Conservation (phyloP, 2,329 filamentous ascomycete genomes). For the Graphilbum sp. region DNA sequence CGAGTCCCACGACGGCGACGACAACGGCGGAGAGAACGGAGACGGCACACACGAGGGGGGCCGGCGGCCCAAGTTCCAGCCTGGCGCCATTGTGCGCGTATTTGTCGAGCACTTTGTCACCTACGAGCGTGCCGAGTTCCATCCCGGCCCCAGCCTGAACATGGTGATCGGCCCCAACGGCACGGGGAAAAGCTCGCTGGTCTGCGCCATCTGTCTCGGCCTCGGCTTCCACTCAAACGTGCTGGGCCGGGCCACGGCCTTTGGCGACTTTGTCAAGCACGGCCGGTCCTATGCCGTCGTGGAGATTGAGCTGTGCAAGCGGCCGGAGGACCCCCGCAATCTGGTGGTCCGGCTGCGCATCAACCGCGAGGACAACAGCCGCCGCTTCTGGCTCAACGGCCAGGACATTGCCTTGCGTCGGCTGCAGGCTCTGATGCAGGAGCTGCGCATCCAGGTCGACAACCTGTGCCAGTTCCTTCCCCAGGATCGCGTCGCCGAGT, state of each 20-base stretch:
- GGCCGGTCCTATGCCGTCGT: slow-evolving; percentile 62
- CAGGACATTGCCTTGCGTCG: slow-evolving; percentile 42
- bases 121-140: slow-evolving; percentile 82
- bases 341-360: slow-evolving; percentile 62
- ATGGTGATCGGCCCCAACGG: slow-evolving; percentile 99
- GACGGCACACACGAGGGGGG: slow-evolving; percentile 9
- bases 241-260: slow-evolving; percentile 68
- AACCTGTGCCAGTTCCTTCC: slow-evolving; percentile 95
- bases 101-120: slow-evolving; percentile 84
- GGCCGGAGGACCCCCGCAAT: slow-evolving; percentile 42
- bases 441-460: slow-evolving; percentile 84
- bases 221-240: slow-evolving; percentile 70
- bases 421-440: slow-evolving; percentile 50
- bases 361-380: slow-evolving; percentile 64
- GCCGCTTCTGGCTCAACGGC: slow-evolving; percentile 63
- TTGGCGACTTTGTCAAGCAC: slow-evolving; percentile 88
- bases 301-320: slow-evolving; percentile 74
- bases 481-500: slow-evolving; percentile 90
- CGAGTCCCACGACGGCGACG: slow-evolving; percentile 1
- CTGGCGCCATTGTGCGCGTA: slow-evolving; percentile 80
- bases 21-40: slow-evolving; percentile 5
- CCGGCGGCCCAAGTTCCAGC: slow-evolving; percentile 29
- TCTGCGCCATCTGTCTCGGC: slow-evolving; percentile 90
- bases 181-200: slow-evolving; percentile 91
- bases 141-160: slow-evolving; percentile 81